A percentile compares a stretch with the other conserved stretches of the same genome.
Evolutionary conservation across 768 basidiomycete genomes (phyloP).

Genomic region (Phallus indusiatus): DNA sequence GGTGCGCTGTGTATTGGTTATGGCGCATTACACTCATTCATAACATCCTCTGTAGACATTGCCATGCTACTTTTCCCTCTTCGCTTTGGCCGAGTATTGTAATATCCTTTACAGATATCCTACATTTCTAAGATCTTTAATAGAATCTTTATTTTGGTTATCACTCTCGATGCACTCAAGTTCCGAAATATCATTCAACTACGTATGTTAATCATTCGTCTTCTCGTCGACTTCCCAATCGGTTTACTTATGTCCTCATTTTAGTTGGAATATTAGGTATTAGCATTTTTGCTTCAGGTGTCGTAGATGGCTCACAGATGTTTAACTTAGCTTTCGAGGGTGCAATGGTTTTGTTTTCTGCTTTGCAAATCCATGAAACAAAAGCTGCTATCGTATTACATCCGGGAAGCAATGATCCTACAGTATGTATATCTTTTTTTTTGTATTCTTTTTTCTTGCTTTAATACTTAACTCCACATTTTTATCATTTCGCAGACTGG

Average conservation of each 20-base stretch:
- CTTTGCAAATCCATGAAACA: constrained; percentile 75
- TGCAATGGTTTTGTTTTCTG: constrained; percentile 63
- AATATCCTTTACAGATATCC: constrained; percentile 15
- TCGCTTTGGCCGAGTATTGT: constrained; percentile 66
- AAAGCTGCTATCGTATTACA: constrained; percentile 41
- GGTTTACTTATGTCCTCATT: neutral
- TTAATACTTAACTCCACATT: neutral
- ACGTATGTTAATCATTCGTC: constrained; percentile 9
- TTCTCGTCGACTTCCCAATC: neutral
- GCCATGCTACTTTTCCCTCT: constrained; percentile 78
- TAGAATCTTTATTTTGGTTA: constrained; percentile 70
- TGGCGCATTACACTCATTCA: neutral
- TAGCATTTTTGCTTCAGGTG: neutral
- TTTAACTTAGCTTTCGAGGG: constrained; percentile 53
- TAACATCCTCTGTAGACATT: constrained; percentile 41
- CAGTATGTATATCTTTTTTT: constrained; percentile 28
- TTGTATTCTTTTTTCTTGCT: neutral
- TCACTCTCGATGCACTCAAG: constrained; percentile 77
- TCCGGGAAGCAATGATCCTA: constrained; percentile 24
- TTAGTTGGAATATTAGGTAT: constrained; percentile 55
- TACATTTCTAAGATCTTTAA: constrained; percentile 1
- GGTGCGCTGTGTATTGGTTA: neutral
- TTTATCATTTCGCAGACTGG: constrained; percentile 29
- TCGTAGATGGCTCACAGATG: neutral
- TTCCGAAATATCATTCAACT: constrained; percentile 73